A percentile compares a stretch with the other conserved stretches of the same genome.
phyloP scores from a whole-genome alignment of 441 rosid species.

The Theobroma grandiflorum region DNA sequence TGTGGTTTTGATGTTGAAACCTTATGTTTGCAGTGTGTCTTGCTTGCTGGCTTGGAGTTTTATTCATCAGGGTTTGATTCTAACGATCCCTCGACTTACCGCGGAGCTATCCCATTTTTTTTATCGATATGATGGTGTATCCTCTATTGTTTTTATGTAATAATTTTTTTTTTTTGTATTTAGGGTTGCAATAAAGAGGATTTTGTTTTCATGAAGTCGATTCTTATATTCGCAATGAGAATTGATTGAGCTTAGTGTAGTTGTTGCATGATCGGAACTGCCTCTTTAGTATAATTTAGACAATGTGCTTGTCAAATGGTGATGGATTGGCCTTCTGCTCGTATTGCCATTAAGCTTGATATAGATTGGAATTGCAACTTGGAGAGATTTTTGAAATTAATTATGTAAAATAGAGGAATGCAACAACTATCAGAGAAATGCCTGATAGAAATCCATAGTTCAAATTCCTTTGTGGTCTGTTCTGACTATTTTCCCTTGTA shows the following conservation, averaged over 20 bases:
- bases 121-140: constrained; percentile 64
- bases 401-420: not conserved
- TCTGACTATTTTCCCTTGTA: not conserved
- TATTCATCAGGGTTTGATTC: constrained; percentile 75
- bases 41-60: constrained; percentile 92
- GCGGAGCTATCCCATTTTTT: constrained; percentile 93
- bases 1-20: constrained; percentile 21
- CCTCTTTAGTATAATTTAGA: not conserved
- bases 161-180: constrained; percentile 2
- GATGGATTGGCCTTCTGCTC: constrained; percentile 4
- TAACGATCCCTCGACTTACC: constrained; percentile 69
- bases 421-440: not conserved
- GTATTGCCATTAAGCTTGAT: not conserved
- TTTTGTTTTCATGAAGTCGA: not conserved
- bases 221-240: not conserved
- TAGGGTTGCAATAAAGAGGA: constrained; percentile 6
- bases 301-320: constrained; percentile 3
- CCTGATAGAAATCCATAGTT: not conserved
- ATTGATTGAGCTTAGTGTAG: not conserved
- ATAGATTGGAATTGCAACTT: not conserved
- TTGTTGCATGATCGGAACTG: constrained; percentile 15
- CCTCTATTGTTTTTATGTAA: not conserved
- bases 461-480: not conserved
- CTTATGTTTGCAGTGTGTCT: constrained; percentile 67
- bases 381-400: not conserved